A percentile compares a stretch with the other conserved stretches of the same genome.
Conservation (phyloP, 2,329 filamentous ascomycete species). For the Alternaria triticimaculans region DNA sequence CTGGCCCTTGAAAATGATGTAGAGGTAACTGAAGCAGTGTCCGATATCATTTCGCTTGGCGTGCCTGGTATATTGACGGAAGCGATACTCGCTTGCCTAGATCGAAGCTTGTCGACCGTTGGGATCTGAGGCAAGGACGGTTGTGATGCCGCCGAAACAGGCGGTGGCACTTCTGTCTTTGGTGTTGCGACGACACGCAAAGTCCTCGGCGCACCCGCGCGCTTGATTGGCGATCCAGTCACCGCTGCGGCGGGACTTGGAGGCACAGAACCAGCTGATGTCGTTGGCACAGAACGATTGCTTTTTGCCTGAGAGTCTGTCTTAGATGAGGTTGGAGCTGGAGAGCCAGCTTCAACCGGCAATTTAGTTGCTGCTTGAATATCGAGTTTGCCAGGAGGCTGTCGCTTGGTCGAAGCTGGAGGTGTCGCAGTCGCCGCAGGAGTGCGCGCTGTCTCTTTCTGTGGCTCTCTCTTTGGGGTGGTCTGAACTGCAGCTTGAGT, state of each 20-base stretch:
- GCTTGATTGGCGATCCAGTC: conserved; percentile 52
- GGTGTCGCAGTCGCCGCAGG: conserved; percentile 15
- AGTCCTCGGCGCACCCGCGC: conserved; percentile 63
- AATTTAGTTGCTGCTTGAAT: conserved; percentile 50
- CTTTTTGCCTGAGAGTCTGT: conserved; percentile 33
- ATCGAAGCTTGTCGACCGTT: conserved; percentile 52
- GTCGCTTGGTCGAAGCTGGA: conserved; percentile 37
- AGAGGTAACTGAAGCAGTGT: conserved; percentile 76
- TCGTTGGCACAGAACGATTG: conserved; percentile 35
- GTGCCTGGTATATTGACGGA: conserved; percentile 72
- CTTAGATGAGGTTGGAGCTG: conserved; percentile 24
- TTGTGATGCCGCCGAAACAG: conserved; percentile 44
- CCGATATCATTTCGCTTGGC: conserved; percentile 78
- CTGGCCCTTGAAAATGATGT: conserved; percentile 74
- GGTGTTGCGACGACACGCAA: conserved; percentile 73
- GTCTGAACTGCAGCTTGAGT: conserved; percentile 13
- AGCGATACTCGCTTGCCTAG: conserved; percentile 61
- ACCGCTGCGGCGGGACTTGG: conserved; percentile 62
- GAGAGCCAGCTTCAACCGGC: conserved; percentile 25
- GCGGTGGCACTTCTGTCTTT: conserved; percentile 63
- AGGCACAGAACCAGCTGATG: conserved; percentile 58
- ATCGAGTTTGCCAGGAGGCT: conserved; percentile 57
- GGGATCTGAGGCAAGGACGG: conserved; percentile 42
- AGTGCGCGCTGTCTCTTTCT: conserved; percentile 10
- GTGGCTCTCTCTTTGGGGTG: conserved; percentile 16